phyloP scores from a whole-genome alignment of 139 green algal species.

The Pseudopediastrum boryanum region DNA sequence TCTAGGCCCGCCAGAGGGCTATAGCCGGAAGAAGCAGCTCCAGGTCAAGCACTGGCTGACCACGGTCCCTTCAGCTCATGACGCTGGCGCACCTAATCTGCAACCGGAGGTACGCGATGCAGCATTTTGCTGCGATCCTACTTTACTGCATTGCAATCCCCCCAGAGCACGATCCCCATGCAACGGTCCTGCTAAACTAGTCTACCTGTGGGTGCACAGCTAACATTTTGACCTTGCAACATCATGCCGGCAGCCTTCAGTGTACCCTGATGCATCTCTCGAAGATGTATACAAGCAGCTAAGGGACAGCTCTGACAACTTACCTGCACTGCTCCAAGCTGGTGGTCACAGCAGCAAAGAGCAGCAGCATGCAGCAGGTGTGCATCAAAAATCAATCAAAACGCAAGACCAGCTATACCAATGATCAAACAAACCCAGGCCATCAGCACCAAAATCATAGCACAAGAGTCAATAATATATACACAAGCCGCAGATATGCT shows the following conservation, averaged over 20 bases:
- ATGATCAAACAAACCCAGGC: no score
- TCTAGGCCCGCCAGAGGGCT: conserved; percentile 10
- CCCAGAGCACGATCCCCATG: not conserved
- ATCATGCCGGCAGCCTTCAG: conserved; percentile 6
- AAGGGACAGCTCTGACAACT: conserved; percentile 25
- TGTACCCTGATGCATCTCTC: conserved; percentile 21
- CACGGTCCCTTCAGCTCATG: no score
- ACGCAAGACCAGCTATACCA: no score
- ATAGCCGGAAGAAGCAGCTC: conserved; percentile 23
- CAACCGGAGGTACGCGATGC: conserved; percentile 9
- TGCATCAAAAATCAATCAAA: no score
- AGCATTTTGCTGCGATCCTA: not conserved
- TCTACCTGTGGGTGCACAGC: no score
- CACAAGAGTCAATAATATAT: no score
- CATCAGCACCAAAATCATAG: no score
- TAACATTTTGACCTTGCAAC: not conserved
- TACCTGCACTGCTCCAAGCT: no score
- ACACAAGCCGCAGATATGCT: no score
- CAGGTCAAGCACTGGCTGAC: conserved; percentile 32
- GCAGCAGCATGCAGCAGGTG: no score
- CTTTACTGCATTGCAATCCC: not conserved
- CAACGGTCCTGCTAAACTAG: not conserved
- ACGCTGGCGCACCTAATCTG: conserved; percentile 3
- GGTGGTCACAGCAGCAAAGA: no score
- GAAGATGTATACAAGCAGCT: conserved; percentile 34